These are phyloP conservation scores for Monilinia laxa DNA, from an alignment of 2,329 filamentous ascomycete genomes.

Conservation along the genomic window DNA sequence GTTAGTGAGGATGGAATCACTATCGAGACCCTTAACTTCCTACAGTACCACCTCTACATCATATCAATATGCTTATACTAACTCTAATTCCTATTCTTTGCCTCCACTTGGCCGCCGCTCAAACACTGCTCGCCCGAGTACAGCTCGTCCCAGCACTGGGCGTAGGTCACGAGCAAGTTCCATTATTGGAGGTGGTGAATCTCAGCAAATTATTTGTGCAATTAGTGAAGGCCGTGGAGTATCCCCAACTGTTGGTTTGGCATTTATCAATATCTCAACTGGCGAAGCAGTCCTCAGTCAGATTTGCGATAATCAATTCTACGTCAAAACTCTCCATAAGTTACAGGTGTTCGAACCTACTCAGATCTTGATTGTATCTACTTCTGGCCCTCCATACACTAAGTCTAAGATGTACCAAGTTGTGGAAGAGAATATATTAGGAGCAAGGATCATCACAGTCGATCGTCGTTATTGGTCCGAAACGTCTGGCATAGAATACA, in stretches of 20 bases:
- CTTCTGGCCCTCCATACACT: constrained; percentile 61
- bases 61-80: constrained; percentile 36
- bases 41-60: constrained; percentile 33
- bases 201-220: constrained; percentile 80
- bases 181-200: constrained; percentile 47
- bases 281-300: constrained; percentile 84
- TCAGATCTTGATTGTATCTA: constrained; percentile 74
- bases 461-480: constrained; percentile 86
- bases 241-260: constrained; percentile 78
- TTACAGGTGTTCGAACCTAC: constrained; percentile 77
- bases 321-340: constrained; percentile 84
- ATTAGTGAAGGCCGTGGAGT: constrained; percentile 85
- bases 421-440: constrained; percentile 68
- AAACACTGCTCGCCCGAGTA: constrained; percentile 36
- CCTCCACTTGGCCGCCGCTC: constrained; percentile 28
- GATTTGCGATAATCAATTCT: constrained; percentile 91
- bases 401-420: constrained; percentile 74
- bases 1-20: constrained; percentile 25
- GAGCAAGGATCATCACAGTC: constrained; percentile 60
- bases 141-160: constrained; percentile 37
- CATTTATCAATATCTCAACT: constrained; percentile 83
- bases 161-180: constrained; percentile 37
- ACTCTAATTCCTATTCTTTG: constrained; percentile 35
- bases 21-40: constrained; percentile 33
- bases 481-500: constrained; percentile 70